phyloP scores from a whole-genome alignment of 2,329 filamentous ascomycete species.

The Grosmannia huntii region DNA sequence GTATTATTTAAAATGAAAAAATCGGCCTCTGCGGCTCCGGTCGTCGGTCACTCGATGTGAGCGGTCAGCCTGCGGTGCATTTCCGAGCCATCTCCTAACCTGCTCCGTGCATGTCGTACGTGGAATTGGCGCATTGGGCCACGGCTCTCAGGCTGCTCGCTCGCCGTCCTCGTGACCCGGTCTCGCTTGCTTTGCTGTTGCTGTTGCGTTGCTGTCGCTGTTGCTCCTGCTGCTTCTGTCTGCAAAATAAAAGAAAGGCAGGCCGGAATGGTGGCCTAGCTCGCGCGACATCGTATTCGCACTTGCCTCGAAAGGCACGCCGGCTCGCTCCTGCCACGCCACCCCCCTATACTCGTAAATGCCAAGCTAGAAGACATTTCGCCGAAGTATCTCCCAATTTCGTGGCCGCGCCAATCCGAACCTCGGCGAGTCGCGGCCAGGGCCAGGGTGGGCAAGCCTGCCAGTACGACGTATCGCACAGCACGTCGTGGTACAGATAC shows the following conservation, averaged over 20 bases:
- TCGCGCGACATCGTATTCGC: background rate
- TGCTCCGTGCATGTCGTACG: background rate
- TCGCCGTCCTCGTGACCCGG: no score
- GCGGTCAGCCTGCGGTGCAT: background rate
- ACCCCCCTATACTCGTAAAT: background rate
- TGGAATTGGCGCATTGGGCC: background rate
- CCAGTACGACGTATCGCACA: background rate
- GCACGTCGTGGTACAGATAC: background rate
- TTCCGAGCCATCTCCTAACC: background rate
- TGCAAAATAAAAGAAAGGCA: background rate
- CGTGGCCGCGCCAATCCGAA: background rate
- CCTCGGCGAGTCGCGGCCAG: background rate
- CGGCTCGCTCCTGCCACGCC: background rate
- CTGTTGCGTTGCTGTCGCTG: background rate
- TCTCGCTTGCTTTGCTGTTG: background rate
- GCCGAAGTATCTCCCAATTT: background rate
- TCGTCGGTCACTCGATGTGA: background rate
- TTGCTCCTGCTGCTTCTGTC: background rate
- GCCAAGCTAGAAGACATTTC: background rate
- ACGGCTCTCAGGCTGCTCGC: background rate
- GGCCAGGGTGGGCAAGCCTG: no score
- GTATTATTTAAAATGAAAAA: background rate
- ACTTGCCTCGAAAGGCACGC: background rate
- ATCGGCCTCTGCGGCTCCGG: background rate
- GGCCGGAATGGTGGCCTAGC: background rate